Evolutionary conservation across 1,139 yeast genomes (phyloP), one percentile per base, ranked within the genome.

Genomic region (Cylindricascospora bacillispora): DNA sequence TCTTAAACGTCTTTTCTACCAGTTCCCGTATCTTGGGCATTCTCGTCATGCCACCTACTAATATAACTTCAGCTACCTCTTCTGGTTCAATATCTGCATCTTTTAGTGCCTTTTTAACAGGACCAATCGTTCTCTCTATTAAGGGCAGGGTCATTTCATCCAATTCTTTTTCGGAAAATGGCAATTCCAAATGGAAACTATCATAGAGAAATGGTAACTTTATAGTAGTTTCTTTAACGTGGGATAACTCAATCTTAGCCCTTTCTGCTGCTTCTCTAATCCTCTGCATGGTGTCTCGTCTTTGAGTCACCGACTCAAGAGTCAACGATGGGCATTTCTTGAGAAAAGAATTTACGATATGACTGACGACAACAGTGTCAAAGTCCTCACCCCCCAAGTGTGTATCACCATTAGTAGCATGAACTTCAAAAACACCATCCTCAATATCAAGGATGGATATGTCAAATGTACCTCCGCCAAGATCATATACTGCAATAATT

Each of bases 391-490:
- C 92, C 31, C 92, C 92, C 36, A 79, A 59, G 59, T 78, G 89
- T 1, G 92, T 78, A 55, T 79, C 79, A 37, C 92, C 92, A 55
- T 76, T 75, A n/a, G 92, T 79, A 17, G 89, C 72, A 40, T 79
- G 59, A 2, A 79, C 92, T 52, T 79, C 89, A 56, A 79, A 79
- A 3, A 79, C 85, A 11, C 86, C 86, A 45, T 73, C 79, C 42
- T 78, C 89, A 30, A 79, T 78, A 48, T 79, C 89, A 40, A 79
- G 59, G 29, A 79, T 71, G 1, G 89, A 78, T 18, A 79, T 76
- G 53, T 79, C 92, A 59, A 79, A 79, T 1, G 92, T 79, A 20
- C 92, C 92, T 15, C 92, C 92, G 35, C 92, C 92, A 32, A 79
- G 60, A 57, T 79, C 92, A 51, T 73, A 79, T 9, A 79, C 92